phyloP scores from a whole-genome alignment of 2,329 filamentous ascomycete species.

The Exophiala calicioides region DNA sequence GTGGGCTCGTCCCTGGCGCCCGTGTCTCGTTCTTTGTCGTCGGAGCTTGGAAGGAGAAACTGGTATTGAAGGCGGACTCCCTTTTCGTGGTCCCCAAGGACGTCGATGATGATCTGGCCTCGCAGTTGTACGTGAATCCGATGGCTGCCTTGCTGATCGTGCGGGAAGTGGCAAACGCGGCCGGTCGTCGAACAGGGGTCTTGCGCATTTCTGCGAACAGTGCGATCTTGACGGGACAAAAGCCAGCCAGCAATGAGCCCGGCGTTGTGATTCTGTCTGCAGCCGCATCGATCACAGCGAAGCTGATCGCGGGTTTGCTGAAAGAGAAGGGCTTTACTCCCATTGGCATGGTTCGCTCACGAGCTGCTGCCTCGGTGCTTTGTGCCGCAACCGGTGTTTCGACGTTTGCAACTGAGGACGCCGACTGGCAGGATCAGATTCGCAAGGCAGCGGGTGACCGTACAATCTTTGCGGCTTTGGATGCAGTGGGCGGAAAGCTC shows the following conservation, averaged over 20 bases:
- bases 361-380: not conserved
- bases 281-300: constrained; percentile 4
- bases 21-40: constrained; percentile 9
- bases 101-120: constrained; percentile 2
- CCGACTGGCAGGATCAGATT: constrained; percentile 5
- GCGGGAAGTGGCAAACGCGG: not conserved
- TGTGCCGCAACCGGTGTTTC: not conserved
- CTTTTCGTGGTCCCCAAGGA: constrained; percentile 2
- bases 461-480: constrained; percentile 6
- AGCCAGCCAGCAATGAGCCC: not conserved
- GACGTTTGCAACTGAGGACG: not conserved
- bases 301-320: not conserved
- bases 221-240: not conserved
- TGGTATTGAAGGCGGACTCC: not conserved
- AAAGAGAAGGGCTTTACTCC: constrained; percentile 8
- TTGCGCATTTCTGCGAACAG: not conserved
- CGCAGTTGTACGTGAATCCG: constrained; percentile 7
- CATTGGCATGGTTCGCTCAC: constrained; percentile 11
- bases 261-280: constrained; percentile 5
- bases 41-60: constrained; percentile 3
- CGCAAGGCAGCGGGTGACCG: constrained; percentile 4
- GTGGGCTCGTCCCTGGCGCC: not conserved
- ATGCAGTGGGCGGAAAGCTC: constrained; percentile 6
- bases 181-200: constrained; percentile 1
- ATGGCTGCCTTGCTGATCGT: constrained; percentile 3